A percentile compares a stretch with the other conserved stretches of the same genome.
Conservation (phyloP, 352 stramenopile species). For the Globisporangium nagaii region DNA sequence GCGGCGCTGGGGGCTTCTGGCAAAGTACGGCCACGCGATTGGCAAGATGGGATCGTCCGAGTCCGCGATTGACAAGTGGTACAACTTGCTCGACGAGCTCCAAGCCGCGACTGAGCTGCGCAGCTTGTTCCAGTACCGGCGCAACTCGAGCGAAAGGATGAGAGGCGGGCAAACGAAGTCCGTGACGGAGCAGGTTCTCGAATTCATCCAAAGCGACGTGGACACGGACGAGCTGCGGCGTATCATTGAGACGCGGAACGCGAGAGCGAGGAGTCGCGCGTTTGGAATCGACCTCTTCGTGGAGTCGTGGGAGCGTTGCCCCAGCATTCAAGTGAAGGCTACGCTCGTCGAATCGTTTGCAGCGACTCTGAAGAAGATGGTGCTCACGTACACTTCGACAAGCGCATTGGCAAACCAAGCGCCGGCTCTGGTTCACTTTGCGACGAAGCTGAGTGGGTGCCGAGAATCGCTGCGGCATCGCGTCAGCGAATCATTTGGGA, state of each 20-base stretch:
- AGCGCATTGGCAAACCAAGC: constrained; percentile 9
- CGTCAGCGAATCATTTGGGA: constrained; percentile 45
- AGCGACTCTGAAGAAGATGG: constrained; percentile 35
- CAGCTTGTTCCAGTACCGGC: constrained; percentile 68
- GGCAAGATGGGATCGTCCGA: constrained; percentile 32
- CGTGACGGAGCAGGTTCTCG: constrained; percentile 76
- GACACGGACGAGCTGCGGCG: constrained; percentile 48
- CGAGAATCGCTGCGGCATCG: constrained; percentile 32
- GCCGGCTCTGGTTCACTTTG: constrained; percentile 45
- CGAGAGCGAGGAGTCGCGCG: constrained; percentile 33
- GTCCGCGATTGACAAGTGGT: constrained; percentile 71
- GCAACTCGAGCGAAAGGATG: constrained; percentile 62
- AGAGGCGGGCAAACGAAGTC: constrained; percentile 49
- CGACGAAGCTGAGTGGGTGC: constrained; percentile 45
- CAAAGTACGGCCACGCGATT: constrained; percentile 68
- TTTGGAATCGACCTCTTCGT: constrained; percentile 45
- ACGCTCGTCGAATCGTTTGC: constrained; percentile 46
- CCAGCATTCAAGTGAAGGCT: constrained; percentile 21
- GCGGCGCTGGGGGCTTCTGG: constrained; percentile 58
- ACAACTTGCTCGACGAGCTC: constrained; percentile 71
- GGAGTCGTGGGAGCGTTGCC: constrained; percentile 20
- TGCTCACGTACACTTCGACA: constrained; percentile 18
- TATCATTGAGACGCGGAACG: constrained; percentile 42
- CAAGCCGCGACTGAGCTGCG: constrained; percentile 70
- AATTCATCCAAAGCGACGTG: constrained; percentile 82